Base-by-base conservation (phyloP, 2,329 filamentous ascomycete genomes). In the Teratosphaeriaceae sp. region DNA sequence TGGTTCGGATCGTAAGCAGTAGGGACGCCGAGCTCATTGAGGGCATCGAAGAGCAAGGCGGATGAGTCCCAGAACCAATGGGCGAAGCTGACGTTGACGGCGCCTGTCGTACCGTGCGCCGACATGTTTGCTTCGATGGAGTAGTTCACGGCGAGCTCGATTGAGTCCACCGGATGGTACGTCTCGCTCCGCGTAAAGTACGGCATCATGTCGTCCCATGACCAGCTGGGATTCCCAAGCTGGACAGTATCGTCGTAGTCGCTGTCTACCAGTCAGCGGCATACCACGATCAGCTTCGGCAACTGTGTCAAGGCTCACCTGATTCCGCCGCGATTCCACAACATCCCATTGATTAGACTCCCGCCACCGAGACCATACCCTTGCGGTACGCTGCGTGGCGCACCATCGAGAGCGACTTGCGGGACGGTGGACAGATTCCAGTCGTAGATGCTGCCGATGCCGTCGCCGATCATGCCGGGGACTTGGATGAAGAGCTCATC, bases 221-320 rank as follows among this genome's bases (percentile, higher is more conserved):
- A 65, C 79, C 79, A 82, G 2, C 76, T 78, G 1, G 50, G 43
- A 50, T 81, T 82, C 0, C 78, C 78, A 8, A 82, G 59, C 22
- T 65, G 59, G 36, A 70, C 72, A 78, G 78, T 82, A 0, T 68
- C 69, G 57, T 82, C 72, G 35, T 76, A 74, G 34, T 78, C 74
- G 26, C 65, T 19, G 23, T 34, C 18, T 18, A n/a, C n/a, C n/a
- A n/a, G n/a, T 19, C 15, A 16, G 8, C 29, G 8, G 29, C 16
- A 31, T 31, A 11, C 8, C 15, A n/a, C 6, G 11, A 16, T 31
- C 29, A 31, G n/a, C n/a, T n/a, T n/a, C n/a, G n/a, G n/a, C n/a
- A n/a, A n/a, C n/a, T n/a, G n/a, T 15, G 29, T 31, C 65, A 26
- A 43, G 29, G 19, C 29, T 64, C 66, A 5, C 67, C 73, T 22